Evolutionary conservation across 371 early-diverging fungal genomes (phyloP).

Genomic region (Dentiscutata heterogama): DNA sequence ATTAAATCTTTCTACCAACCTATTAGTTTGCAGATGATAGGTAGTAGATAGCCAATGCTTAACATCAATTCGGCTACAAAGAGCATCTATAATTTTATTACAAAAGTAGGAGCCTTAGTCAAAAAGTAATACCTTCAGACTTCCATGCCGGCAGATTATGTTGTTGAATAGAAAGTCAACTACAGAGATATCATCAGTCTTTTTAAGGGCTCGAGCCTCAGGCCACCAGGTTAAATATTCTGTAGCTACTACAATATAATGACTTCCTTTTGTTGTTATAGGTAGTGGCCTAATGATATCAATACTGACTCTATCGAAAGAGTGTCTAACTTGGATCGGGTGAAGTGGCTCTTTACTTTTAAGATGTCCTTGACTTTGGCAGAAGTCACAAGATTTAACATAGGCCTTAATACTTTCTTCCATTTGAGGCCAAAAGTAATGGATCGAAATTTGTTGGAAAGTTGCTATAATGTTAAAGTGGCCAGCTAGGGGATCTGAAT

Average conservation of each 20-base stretch:
- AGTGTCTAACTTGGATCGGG: background rate
- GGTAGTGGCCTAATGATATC: background rate
- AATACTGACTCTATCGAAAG: background rate
- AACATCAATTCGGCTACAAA: no score
- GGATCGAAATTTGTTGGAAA: no score
- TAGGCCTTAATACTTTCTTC: background rate
- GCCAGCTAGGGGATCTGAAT: background rate
- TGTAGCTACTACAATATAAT: background rate
- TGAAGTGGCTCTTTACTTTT: background rate
- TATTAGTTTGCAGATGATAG: no score
- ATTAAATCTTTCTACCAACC: no score
- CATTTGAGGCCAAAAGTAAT: background rate
- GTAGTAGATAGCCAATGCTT: no score
- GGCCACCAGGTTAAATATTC: background rate
- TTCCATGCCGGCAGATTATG: background rate
- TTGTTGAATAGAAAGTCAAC: background rate
- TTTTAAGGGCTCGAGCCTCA: background rate
- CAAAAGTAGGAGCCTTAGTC: background rate
- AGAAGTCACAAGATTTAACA: conserved; percentile 58
- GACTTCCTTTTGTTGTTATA: background rate
- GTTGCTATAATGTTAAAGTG: no score
- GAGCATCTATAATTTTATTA: no score
- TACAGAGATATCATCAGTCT: background rate
- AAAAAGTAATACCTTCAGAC: background rate
- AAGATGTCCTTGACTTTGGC: background rate